Evolutionary conservation across 257 asterid species (phyloP), one percentile per base, ranked within the genome.

Genomic region (Linderniella brevidens): DNA sequence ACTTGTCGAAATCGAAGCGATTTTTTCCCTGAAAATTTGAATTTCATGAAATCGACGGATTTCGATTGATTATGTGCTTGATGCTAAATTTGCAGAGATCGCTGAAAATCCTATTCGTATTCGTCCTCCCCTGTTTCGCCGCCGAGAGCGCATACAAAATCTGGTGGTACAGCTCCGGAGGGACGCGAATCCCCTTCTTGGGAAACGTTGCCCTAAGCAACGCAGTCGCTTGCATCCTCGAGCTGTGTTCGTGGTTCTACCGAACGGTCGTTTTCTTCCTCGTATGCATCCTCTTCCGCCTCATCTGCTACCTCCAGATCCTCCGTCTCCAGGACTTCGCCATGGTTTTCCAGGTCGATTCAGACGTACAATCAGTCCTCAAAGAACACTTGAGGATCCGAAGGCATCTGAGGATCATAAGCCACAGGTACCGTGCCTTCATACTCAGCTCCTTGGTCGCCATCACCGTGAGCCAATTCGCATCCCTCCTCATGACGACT

Each of bases 321-420:
- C 88, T 87, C 45, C 87, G 97, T 12, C 65, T 87, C 0, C 82
- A 78, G 52, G 97, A 87, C 69, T 87, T 87, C 19, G 92, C 83
- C 13, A 56, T 58, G 63, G 82, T 87, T 8, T 83, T 87, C 54
- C 76, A 75, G 12, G 59, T 49, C 2, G 83, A 83, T 12, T 82
- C 83, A 1, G 76, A 80, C 35, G 97, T 87, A 1, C 88, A 75
- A 13, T 59, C 88, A 0, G 79, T 87, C 47, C 48, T 87, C 53
- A 64, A 58, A 43, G 95, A 87, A 32, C 97, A 87, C 59, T 71
- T 83, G 48, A 68, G 95, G 44, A 78, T 87, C 57, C 61, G 92
- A 52, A 65, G 86, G 69, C 87, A 87, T 56, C 61, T 87, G 42
- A 25, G 83, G 54, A 72, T 82, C 17, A 87, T 77, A 17, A 87